Base-by-base conservation (phyloP, 2,329 filamentous ascomycete genomes). In the Epichloe sibirici region DNA sequence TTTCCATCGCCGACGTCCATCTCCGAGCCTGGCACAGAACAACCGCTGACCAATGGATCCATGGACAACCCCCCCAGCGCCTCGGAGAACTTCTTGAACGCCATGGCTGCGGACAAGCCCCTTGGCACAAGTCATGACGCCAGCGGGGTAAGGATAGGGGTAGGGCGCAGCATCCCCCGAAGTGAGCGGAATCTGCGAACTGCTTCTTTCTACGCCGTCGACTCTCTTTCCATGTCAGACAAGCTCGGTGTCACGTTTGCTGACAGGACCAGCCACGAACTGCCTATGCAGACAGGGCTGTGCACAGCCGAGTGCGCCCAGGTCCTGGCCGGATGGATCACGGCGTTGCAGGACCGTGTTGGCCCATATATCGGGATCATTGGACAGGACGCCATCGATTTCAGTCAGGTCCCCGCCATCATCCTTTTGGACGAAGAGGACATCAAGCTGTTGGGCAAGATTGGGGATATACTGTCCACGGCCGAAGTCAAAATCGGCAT, bases 351-450 rank as follows among this genome's bases (percentile, higher is more conserved):
- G 66, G 90, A 96, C 63, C 85, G 93, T 8, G 86, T 96, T n/a
- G 91, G 91, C 0, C 82, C 83, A 4, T 95, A 93, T 61, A 69
- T 97, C 5, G 91, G 91, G 4, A 82, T 96, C 5, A 77, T 97
- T 2, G 91, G 91, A 12, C 84, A 86, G 54, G 87, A 95, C 57
- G 78, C 86, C 0, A 80, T 93, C 37, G 89, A 96, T 61, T 77
- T 88, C 49, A 74, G 76, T 0, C 84, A 90, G 59, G 86, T 95
- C 7, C 89, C 90, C 2, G 88, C 85, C 2, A 86, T 95, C 53
- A 89, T 96, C 81, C 78, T 96, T 4, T 75, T 97, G 1, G 90
- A 96, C 62, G 88, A 93, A 17, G 91, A 97, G 63, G 91, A 98
- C 59, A 79, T 86, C 58, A 91, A 91, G 66, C 74, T 97, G 2